Evolutionary conservation across 2,329 filamentous ascomycete species (phyloP).

Genomic region (Ophiostoma ulmi): DNA sequence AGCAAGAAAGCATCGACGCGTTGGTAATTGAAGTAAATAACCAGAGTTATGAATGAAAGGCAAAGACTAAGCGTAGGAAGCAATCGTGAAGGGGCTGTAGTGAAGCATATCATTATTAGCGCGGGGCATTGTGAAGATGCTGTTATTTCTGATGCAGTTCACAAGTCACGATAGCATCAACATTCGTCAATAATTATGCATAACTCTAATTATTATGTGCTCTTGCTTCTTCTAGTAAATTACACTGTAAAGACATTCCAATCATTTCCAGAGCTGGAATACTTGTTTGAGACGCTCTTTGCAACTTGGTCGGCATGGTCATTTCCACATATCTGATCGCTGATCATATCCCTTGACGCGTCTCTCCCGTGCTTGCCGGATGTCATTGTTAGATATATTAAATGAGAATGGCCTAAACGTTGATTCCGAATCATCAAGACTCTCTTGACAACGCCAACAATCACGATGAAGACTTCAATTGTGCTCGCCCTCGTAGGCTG

Average conservation of each 20-base stretch:
- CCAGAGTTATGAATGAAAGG: too few species aligned
- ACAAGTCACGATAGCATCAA: not conserved
- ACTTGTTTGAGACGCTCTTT: not conserved
- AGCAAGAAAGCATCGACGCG: not conserved
- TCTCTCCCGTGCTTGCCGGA: not conserved
- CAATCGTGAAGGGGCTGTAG: too few species aligned
- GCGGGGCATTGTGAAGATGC: not conserved
- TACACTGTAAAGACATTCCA: not conserved
- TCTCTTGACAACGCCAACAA: not conserved
- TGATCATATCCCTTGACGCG: conserved; percentile 8
- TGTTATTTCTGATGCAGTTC: too few species aligned
- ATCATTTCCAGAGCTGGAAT: not conserved
- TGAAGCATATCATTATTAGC: not conserved
- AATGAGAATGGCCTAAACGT: not conserved
- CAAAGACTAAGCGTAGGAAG: too few species aligned
- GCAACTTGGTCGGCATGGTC: not conserved
- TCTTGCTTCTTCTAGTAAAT: not conserved
- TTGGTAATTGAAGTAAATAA: not conserved
- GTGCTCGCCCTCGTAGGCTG: conserved; percentile 7
- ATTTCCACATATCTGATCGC: conserved; percentile 4
- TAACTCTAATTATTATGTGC: not conserved
- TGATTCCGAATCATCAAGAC: too few species aligned
- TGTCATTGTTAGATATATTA: not conserved
- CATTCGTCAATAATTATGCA: not conserved
- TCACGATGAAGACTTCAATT: not conserved